Conservation (phyloP, 1,139 yeast species). For the Yamadazyma taylorii region DNA sequence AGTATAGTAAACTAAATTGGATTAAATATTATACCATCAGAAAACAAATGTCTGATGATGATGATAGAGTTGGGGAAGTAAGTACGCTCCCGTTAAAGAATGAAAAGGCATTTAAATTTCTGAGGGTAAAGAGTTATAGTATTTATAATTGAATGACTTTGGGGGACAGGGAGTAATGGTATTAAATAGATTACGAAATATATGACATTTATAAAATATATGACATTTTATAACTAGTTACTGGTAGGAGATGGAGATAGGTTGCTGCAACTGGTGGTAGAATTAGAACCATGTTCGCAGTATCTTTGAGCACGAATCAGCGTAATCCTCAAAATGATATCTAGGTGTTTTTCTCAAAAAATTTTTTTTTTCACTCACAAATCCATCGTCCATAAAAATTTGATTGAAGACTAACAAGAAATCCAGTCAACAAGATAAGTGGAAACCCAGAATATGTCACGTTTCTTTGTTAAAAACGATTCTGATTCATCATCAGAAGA, state of each 20-base stretch:
- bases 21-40: constrained; percentile 55
- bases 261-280: too few species aligned
- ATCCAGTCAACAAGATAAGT: not conserved
- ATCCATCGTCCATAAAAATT: constrained; percentile 14
- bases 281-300: not conserved
- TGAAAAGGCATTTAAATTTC: constrained; percentile 76
- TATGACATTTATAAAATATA: not conserved
- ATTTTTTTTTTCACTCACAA: constrained; percentile 7
- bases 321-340: constrained; percentile 5
- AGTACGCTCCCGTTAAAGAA: constrained; percentile 59
- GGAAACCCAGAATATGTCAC: constrained; percentile 49
- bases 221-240: not conserved
- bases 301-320: constrained; percentile 1
- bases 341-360: constrained; percentile 3
- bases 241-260: too few species aligned
- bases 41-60: constrained; percentile 36
- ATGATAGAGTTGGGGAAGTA: constrained; percentile 49
- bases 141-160: constrained; percentile 7
- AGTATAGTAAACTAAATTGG: constrained; percentile 73
- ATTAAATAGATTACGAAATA: constrained; percentile 1
- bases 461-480: constrained; percentile 69
- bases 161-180: too few species aligned
- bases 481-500: constrained; percentile 74
- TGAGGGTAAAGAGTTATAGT: constrained; percentile 54
- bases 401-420: constrained; percentile 5